A percentile compares a stretch with the other conserved stretches of the same genome.
These are phyloP conservation scores for Populus davidiana DNA, from an alignment of 345 rosid species.

Conservation along the genomic window DNA sequence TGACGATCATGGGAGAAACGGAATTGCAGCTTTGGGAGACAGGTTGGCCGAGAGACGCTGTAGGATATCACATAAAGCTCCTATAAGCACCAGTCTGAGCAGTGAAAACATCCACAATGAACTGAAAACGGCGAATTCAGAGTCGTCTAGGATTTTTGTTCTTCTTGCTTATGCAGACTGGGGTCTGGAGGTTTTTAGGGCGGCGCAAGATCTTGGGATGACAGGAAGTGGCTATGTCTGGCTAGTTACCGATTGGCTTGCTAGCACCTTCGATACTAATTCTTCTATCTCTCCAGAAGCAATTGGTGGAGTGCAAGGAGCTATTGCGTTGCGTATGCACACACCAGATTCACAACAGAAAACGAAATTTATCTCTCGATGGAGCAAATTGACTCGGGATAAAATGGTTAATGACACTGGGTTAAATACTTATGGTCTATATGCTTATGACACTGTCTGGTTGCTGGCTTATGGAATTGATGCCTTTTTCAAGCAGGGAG, in stretches of 20 bases:
- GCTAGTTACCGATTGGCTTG: slow-evolving; percentile 19
- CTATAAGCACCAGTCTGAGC: background rate
- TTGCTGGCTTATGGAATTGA: slow-evolving; percentile 16
- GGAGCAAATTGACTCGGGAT: background rate
- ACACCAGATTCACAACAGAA: slow-evolving; percentile 8
- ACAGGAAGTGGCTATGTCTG: slow-evolving; percentile 9
- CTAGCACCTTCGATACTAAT: slow-evolving; percentile 3
- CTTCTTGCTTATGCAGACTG: background rate
- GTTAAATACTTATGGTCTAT: slow-evolving; percentile 16
- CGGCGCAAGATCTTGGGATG: slow-evolving; percentile 9
- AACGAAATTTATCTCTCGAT: slow-evolving; percentile 8
- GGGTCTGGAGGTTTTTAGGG: background rate
- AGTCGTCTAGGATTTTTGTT: slow-evolving; percentile 3
- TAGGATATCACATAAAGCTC: slow-evolving; percentile 6
- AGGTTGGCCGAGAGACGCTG: background rate
- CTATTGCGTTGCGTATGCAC: slow-evolving; percentile 5
- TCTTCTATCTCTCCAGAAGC: background rate
- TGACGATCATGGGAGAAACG: slow-evolving; percentile 24
- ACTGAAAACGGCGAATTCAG: background rate
- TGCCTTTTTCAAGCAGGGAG: background rate
- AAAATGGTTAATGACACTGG: too few species aligned
- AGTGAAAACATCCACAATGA: background rate
- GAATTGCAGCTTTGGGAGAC: slow-evolving; percentile 9
- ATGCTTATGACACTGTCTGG: slow-evolving; percentile 30
- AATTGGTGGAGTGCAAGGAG: slow-evolving; percentile 6